Evolutionary conservation across 2,329 filamentous ascomycete species (phyloP).

Genomic region (Conoideocrella luteorostrata): DNA sequence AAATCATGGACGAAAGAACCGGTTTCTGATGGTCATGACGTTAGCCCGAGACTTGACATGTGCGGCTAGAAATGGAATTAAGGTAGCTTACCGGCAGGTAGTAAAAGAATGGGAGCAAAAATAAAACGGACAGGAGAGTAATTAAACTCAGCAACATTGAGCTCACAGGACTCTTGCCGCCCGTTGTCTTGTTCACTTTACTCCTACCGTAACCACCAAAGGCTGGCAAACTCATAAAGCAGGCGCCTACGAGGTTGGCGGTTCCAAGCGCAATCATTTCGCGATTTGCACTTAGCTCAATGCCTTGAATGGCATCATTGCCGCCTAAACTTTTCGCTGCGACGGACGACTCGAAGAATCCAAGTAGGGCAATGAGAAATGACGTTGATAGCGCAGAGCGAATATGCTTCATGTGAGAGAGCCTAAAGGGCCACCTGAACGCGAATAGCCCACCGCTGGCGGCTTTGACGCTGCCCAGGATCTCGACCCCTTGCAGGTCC

Average conservation of each 20-base stretch:
- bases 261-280: slow-evolving; percentile 88
- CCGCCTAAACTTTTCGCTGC: slow-evolving; percentile 84
- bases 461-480: slow-evolving; percentile 76
- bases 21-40: slow-evolving; percentile 61
- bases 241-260: slow-evolving; percentile 84
- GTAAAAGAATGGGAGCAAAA: slow-evolving; percentile 85
- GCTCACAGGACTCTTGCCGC: slow-evolving; percentile 88
- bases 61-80: not conserved
- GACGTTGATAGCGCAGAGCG: slow-evolving; percentile 83
- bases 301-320: slow-evolving; percentile 64
- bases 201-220: slow-evolving; percentile 96
- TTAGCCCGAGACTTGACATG: not conserved
- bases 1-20: slow-evolving; percentile 88
- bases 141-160: slow-evolving; percentile 81
- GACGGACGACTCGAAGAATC: slow-evolving; percentile 98
- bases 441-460: slow-evolving; percentile 65
- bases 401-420: slow-evolving; percentile 71
- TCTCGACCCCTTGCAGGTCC: slow-evolving; percentile 71
- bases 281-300: slow-evolving; percentile 82
- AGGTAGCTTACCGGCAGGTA: slow-evolving; percentile 73
- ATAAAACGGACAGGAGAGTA: slow-evolving; percentile 72
- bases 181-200: slow-evolving; percentile 90
- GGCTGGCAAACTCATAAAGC: slow-evolving; percentile 86
- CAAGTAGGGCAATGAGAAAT: slow-evolving; percentile 87
- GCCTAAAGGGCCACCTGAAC: slow-evolving; percentile 80